A percentile compares a stretch with the other conserved stretches of the same genome.
Evolutionary conservation across 2,329 filamentous ascomycete genomes (phyloP).

Genomic region (Cladobotryum protrusum): DNA sequence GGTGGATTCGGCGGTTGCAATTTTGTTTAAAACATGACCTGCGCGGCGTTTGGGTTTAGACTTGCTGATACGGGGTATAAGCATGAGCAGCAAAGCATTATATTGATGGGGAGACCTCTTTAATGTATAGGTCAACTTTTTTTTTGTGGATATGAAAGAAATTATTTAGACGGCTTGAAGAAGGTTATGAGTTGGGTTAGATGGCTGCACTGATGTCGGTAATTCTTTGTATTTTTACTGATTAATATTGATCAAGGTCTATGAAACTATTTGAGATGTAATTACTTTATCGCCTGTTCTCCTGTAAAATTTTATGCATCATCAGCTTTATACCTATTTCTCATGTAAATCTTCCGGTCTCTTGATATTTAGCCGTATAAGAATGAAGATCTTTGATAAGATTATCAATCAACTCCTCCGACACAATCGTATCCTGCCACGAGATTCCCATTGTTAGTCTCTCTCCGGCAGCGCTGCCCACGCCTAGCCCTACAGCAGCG

Average conservation of each 20-base stretch:
- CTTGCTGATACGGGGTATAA: neutral
- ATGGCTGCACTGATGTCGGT: neutral
- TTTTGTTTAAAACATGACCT: constrained; percentile 8
- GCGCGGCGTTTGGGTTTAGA: constrained; percentile 16
- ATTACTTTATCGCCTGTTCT: too few relatives aligned
- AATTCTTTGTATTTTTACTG: too few relatives aligned
- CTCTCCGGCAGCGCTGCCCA: constrained; percentile 38
- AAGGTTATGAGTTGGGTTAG: too few relatives aligned
- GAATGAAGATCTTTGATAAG: constrained; percentile 32
- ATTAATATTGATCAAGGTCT: too few relatives aligned
- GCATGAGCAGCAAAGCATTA: neutral
- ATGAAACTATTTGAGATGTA: too few relatives aligned
- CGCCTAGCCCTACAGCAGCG: constrained; percentile 38
- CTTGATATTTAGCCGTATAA: constrained; percentile 15
- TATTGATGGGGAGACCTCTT: neutral
- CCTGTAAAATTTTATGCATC: neutral
- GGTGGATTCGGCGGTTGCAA: neutral
- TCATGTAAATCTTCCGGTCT: constrained; percentile 19
- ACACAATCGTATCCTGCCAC: constrained; percentile 43
- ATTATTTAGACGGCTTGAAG: neutral
- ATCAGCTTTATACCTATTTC: neutral
- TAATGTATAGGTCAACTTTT: neutral
- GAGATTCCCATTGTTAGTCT: constrained; percentile 37
- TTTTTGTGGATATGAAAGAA: constrained; percentile 1
- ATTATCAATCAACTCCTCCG: constrained; percentile 29